Evolutionary conservation across 176 grass and related monocot genomes (phyloP), one percentile per base, ranked within the genome.

Genomic region (Phragmites australis): DNA sequence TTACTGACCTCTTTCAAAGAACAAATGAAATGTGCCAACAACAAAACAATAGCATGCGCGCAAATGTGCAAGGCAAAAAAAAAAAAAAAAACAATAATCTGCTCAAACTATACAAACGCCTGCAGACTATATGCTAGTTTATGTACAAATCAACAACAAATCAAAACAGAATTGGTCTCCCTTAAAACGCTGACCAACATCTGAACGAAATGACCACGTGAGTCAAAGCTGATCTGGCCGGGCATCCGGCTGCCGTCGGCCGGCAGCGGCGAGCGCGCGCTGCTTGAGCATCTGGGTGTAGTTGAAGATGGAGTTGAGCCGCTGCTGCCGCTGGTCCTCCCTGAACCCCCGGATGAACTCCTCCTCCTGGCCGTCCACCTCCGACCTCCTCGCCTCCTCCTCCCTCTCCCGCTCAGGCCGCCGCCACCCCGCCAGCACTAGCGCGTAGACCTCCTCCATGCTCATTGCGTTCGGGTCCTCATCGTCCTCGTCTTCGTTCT

Each of bases 401-500:
- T 89, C 78, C 77, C 19, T n/a, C 60, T 67, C 76, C n/a, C 1
- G 6, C 72, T 80, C 9, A 30, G 64, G 64, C 70, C 55, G 54
- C 46, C 15, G 64, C 68, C 70, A 50, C 34, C 29, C 73, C 10
- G 41, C 48, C 73, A 86, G 47, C 8, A 19, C 83, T 6, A 82
- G 56, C 41, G 83, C 88, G 65, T 86, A 89, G 30, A 74, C 83
- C 57, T 89, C 88, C 9, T 89, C 88, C 88, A 89, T 82, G 83
- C 78, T 89, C 78, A 89, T 86, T 10, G 72, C 62, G 48, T 6
- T 56, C 45, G 3, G 9, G 18, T 66, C 54, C 3, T 63, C 76
- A 0, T 47, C 72, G 0, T 2, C 49, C 0, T 42, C 58, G 0
- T 1, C 80, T 0, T 70, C 42, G 1, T 53, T 71, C 13, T 77